Percentiles rank a stretch among this genome's conserved stretches.
These are phyloP conservation scores for Malassezia nana DNA, from an alignment of 1,284 basidiomycete genomes.

Conservation along the genomic window DNA sequence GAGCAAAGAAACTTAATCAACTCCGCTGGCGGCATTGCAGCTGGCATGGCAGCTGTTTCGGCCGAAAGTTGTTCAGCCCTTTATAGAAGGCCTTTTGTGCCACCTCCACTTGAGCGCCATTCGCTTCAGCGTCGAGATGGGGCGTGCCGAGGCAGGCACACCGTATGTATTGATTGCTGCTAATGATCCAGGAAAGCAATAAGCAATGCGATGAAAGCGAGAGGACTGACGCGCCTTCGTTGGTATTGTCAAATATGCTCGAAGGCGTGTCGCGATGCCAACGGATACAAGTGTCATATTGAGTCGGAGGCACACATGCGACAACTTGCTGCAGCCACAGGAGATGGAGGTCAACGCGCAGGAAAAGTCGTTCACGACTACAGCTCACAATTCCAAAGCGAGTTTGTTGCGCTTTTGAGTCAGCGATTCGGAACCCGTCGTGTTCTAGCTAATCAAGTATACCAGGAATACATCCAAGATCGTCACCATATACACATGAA, in stretches of 20 bases:
- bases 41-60: slow-evolving; percentile 2
- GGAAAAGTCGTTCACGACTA: slow-evolving; percentile 83
- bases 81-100: slow-evolving; percentile 1
- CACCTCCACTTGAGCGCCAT: slow-evolving; percentile 11
- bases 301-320: slow-evolving; percentile 79
- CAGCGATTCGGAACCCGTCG: slow-evolving; percentile 50
- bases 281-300: slow-evolving; percentile 55
- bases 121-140: slow-evolving; percentile 4
- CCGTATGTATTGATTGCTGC: slow-evolving; percentile 14
- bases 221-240: slow-evolving; percentile 43
- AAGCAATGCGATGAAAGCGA: slow-evolving; percentile 46
- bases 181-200: slow-evolving; percentile 34
- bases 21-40: neutral
- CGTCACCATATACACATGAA: slow-evolving; percentile 97
- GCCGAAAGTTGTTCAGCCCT: slow-evolving; percentile 8
- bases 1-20: neutral
- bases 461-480: slow-evolving; percentile 95
- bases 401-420: slow-evolving; percentile 79
- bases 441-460: slow-evolving; percentile 72
- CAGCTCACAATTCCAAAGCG: slow-evolving; percentile 76
- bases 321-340: slow-evolving; percentile 76
- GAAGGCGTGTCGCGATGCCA: slow-evolving; percentile 45
- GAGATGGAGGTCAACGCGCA: slow-evolving; percentile 64
- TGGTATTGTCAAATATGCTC: slow-evolving; percentile 47
- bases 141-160: slow-evolving; percentile 17